Evolutionary conservation across 1,139 yeast species (phyloP), one percentile per base, ranked within the genome.

Genomic region (Meyerozyma carpophila): DNA sequence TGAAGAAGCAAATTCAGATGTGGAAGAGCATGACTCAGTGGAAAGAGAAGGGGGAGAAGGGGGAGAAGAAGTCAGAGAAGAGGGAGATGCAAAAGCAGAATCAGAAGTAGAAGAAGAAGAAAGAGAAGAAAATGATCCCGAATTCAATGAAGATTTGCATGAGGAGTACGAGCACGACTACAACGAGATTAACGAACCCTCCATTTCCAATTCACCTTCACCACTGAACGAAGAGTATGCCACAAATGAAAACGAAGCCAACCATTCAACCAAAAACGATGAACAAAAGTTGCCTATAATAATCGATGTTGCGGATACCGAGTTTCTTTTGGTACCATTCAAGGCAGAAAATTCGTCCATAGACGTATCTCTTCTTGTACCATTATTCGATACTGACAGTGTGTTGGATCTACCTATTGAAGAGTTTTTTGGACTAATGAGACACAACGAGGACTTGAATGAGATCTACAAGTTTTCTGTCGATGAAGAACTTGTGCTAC

Each of bases 401-500:
- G 51, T 58, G 4, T 44, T 56, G 7, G 41, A 51, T 2, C 42
- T 47, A 16, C 49, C 65, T 1, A 49, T 68, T 10, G 61, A 55
- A 26, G 61, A 57, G 20, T 55, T 68, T 24, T 66, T 67, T 47
- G 55, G 50, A 2, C 45, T 54, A 11, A 51, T 68, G 16, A 50
- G 73, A 42, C 46, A 49, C 5, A 62, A 63, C 44, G 63, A 57
- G 27, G 67, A 60, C 46, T 52, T 66, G n/a, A 34, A 40, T 21
- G 68, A 62, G 24, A 51, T 62, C 8, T 59, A 55, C 27, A 50
- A 53, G 18, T 62, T 67, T 37, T 50, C 57, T 7, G 53, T 54
- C 4, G 55, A 58, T 10, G 63, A 65, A 37, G 77, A 68, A 46
- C 53, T 68, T 41, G 57, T 57, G 2, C 48, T 75, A 20, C 53